A percentile compares a stretch with the other conserved stretches of the same genome.
Conservation (phyloP, 2,329 filamentous ascomycete genomes). For the Sodiomyces alkalinus region DNA sequence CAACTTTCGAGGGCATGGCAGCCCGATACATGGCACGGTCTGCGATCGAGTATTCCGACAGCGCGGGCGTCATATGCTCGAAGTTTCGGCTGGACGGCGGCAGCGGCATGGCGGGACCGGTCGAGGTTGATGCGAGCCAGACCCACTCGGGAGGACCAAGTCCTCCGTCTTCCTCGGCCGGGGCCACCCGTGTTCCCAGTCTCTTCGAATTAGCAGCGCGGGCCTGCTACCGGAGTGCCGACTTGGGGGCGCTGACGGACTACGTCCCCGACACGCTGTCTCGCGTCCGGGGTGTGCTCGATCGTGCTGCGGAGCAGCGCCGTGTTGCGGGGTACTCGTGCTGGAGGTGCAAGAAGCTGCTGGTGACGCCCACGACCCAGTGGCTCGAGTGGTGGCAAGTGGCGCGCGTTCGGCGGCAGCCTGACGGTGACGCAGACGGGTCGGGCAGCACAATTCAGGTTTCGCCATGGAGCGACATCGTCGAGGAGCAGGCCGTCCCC, state of each 20-base stretch:
- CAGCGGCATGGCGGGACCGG: conserved; percentile 4
- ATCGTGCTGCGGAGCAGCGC: conserved; percentile 22
- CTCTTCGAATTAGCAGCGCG: conserved; percentile 35
- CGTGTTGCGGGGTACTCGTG: conserved; percentile 35
- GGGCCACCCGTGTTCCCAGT: conserved; percentile 26
- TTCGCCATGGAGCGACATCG: conserved; percentile 5
- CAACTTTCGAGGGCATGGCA: conserved; percentile 5
- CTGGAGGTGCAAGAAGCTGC: conserved; percentile 31
- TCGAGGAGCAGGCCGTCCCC: conserved; percentile 24
- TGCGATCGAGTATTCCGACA: conserved; percentile 15
- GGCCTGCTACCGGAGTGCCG: conserved; percentile 26
- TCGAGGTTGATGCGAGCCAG: conserved; percentile 7
- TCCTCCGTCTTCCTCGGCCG: conserved; percentile 5
- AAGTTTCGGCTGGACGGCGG: conserved; percentile 9
- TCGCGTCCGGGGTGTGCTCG: conserved; percentile 24
- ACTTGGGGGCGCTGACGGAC: conserved; percentile 24
- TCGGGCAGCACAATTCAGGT: conserved; percentile 2
- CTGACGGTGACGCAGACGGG: no score
- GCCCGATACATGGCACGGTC: conserved; percentile 11
- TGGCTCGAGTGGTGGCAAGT: conserved; percentile 50
- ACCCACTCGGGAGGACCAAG: not conserved
- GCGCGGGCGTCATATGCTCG: conserved; percentile 8
- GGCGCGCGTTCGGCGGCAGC: conserved; percentile 4
- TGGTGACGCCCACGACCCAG: conserved; percentile 35
- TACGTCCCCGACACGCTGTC: conserved; percentile 26